Evolutionary conservation across 345 rosid species (phyloP).

Genomic region (Eucalyptus polybractea): DNA sequence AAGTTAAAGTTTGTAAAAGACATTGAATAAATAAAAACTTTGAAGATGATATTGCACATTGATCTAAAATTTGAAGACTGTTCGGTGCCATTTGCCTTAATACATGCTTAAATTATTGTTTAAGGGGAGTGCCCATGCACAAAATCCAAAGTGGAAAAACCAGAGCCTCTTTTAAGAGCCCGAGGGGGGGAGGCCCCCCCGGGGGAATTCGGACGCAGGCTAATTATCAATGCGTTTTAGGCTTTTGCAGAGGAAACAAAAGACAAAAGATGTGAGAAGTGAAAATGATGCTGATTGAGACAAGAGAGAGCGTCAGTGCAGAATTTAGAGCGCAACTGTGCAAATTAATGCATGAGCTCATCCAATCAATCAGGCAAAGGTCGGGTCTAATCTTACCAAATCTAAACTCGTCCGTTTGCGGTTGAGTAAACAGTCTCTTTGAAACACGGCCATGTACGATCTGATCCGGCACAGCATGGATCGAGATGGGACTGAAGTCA

Average conservation of each 20-base stretch:
- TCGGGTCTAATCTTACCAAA: not conserved
- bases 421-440: not conserved
- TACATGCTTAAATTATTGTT: not conserved
- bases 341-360: not conserved
- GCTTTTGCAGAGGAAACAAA: not conserved
- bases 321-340: not conserved
- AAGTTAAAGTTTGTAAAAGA: too few relatives aligned
- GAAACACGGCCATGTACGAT: not conserved
- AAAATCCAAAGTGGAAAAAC: not conserved
- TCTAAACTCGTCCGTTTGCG: not conserved
- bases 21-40: fast-evolving
- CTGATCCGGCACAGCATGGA: not conserved
- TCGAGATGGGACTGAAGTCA: not conserved
- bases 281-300: not conserved
- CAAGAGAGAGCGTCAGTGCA: not conserved
- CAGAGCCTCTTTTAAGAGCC: not conserved
- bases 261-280: not conserved
- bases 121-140: not conserved
- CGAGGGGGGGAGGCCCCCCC: too few relatives aligned
- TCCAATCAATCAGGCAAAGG: not conserved
- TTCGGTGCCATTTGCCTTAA: not conserved
- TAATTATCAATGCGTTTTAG: too few relatives aligned
- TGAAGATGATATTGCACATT: too few relatives aligned
- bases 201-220: not conserved
- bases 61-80: not conserved